phyloP scores from a whole-genome alignment of 225 moss, liverwort and hornwort species.

The Polytrichum commune region DNA sequence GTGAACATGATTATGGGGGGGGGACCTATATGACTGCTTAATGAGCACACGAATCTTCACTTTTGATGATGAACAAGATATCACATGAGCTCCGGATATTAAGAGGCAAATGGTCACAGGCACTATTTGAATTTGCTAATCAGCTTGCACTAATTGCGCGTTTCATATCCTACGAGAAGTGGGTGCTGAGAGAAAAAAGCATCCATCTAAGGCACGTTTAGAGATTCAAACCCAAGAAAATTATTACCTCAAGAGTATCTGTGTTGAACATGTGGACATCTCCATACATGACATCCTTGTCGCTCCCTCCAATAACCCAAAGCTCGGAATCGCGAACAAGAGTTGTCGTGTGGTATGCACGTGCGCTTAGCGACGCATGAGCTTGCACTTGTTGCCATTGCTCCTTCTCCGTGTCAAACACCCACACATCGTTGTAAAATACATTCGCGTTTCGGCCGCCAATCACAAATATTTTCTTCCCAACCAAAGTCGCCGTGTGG shows the following conservation, averaged over 20 bases:
- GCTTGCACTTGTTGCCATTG: slow-evolving; percentile 73
- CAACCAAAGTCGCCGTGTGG: slow-evolving; percentile 74
- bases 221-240: neutral
- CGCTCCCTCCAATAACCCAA: slow-evolving; percentile 92
- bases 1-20: too few species aligned
- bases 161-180: too few species aligned
- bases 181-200: too few species aligned
- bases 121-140: too few species aligned
- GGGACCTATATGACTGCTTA: too few species aligned
- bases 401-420: slow-evolving; percentile 54
- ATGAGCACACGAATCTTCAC: too few species aligned
- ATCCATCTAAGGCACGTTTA: too few species aligned
- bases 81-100: too few species aligned
- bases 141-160: too few species aligned
- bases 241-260: slow-evolving; percentile 55
- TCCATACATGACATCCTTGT: slow-evolving; percentile 64
- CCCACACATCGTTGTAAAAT: slow-evolving; percentile 83
- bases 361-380: slow-evolving; percentile 54
- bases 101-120: too few species aligned
- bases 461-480: slow-evolving; percentile 55
- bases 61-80: too few species aligned
- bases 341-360: slow-evolving; percentile 92
- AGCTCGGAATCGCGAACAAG: slow-evolving; percentile 58
- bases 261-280: slow-evolving; percentile 76
- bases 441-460: slow-evolving; percentile 80